phyloP scores from a whole-genome alignment of 2,329 filamentous ascomycete species.

The Aurifilum marmelostoma region DNA sequence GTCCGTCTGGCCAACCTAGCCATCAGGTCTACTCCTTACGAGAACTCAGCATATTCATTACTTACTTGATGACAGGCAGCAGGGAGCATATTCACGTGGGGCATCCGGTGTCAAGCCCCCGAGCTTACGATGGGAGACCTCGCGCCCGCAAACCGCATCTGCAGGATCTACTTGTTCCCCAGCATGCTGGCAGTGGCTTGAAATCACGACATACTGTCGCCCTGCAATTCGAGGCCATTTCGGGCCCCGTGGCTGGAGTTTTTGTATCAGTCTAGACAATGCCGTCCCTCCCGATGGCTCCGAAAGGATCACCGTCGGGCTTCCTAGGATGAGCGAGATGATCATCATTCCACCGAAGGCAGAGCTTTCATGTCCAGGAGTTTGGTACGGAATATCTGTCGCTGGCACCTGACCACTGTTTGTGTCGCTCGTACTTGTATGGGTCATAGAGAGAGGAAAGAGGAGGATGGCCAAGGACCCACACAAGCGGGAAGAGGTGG shows the following conservation, averaged over 20 bases:
- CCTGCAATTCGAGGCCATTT: not conserved
- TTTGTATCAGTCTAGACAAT: not conserved
- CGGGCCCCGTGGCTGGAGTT: not conserved
- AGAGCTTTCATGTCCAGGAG: not conserved
- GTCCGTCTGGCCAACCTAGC: not conserved
- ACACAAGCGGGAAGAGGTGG: not conserved
- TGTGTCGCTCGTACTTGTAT: not conserved
- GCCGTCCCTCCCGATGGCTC: constrained; percentile 1
- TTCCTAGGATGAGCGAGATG: not conserved
- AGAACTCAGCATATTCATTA: not conserved
- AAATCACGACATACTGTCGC: not conserved
- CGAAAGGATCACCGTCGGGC: not conserved
- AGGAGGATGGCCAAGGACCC: not conserved
- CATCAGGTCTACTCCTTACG: not conserved
- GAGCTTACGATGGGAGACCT: not conserved
- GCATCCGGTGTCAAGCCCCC: not conserved
- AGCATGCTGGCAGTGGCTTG: not conserved
- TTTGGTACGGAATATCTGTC: not conserved
- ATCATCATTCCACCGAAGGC: not conserved
- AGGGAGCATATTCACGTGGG: not conserved
- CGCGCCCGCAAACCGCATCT: not conserved
- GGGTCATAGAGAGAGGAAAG: not conserved
- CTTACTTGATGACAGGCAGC: not conserved
- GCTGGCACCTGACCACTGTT: not conserved
- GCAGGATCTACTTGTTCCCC: not conserved